A percentile compares a stretch with the other conserved stretches of the same genome.
Conservation (phyloP, 257 asterid genomes). For the Paulownia fortunei region DNA sequence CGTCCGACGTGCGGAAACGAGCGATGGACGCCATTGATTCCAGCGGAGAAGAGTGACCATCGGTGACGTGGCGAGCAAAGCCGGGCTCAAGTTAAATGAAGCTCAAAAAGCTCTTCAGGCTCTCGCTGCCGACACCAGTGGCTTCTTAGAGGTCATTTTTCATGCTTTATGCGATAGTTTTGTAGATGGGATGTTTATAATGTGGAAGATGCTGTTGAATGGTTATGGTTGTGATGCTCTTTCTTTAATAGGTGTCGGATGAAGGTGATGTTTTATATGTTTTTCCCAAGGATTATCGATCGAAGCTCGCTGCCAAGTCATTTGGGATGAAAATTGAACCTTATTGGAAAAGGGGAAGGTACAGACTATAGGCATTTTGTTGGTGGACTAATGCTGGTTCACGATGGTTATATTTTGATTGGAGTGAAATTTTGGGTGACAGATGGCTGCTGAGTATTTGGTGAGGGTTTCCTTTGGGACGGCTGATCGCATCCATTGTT, state of each 20-base stretch:
- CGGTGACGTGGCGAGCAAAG: slow-evolving; percentile 95
- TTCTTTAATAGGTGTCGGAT: slow-evolving; percentile 75
- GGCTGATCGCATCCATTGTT: slow-evolving; percentile 95
- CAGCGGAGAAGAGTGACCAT: slow-evolving; percentile 79
- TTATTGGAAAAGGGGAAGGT: slow-evolving; percentile 89
- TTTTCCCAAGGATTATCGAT: slow-evolving; percentile 75
- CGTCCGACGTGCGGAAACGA: slow-evolving; percentile 76
- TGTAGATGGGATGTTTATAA: slow-evolving; percentile 11
- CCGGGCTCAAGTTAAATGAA: slow-evolving; percentile 83
- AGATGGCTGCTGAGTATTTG: slow-evolving; percentile 86
- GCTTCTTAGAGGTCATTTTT: slow-evolving; percentile 82
- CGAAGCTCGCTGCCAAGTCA: slow-evolving; percentile 86
- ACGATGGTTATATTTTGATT: slow-evolving; percentile 18
- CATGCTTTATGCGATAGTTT: neutral
- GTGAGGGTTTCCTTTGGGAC: slow-evolving; percentile 97
- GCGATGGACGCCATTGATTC: slow-evolving; percentile 91
- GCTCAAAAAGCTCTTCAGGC: slow-evolving; percentile 97
- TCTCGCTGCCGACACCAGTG: slow-evolving; percentile 89
- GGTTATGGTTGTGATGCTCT: slow-evolving; percentile 32
- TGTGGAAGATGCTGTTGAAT: slow-evolving; percentile 18
- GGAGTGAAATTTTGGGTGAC: slow-evolving; percentile 41
- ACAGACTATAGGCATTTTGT: slow-evolving; percentile 20
- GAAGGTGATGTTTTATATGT: slow-evolving; percentile 95
- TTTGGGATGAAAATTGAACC: slow-evolving; percentile 81
- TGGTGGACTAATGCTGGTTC: slow-evolving; percentile 13